A percentile compares a stretch with the other conserved stretches of the same genome.
Conservation (phyloP, 805 yeast genomes). For the Candida insectorum region DNA sequence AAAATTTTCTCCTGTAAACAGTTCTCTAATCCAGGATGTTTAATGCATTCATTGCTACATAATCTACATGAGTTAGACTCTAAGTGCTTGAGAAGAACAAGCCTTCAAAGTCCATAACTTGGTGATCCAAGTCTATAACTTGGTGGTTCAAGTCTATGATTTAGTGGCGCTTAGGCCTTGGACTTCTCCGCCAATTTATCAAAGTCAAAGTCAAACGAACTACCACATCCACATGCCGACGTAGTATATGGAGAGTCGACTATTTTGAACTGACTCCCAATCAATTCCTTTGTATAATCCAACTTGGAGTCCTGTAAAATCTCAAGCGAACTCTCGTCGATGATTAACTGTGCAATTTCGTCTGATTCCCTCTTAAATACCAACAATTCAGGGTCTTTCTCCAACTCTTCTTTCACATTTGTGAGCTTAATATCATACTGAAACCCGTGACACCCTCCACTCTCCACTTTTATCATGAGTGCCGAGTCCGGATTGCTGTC, state of each 20-base stretch:
- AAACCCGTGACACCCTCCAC: conserved; percentile 98
- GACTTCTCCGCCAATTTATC: conserved; percentile 34
- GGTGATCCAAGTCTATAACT: too few relatives aligned
- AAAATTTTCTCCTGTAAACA: too few relatives aligned
- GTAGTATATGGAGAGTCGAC: conserved; percentile 87
- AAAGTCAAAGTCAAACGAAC: conserved; percentile 46
- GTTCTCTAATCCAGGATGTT: too few relatives aligned
- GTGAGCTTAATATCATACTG: conserved; percentile 77
- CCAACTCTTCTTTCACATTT: conserved; percentile 34
- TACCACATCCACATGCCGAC: conserved; percentile 45
- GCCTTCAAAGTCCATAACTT: too few relatives aligned
- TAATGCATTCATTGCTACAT: too few relatives aligned
- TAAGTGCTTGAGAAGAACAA: too few relatives aligned
- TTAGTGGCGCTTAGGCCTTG: too few relatives aligned
- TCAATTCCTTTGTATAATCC: conserved; percentile 87
- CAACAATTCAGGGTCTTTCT: conserved; percentile 34
- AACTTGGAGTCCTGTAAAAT: conserved; percentile 81
- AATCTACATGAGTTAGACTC: too few relatives aligned
- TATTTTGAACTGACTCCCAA: conserved; percentile 90
- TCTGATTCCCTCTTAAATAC: conserved; percentile 62
- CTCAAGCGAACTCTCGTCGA: conserved; percentile 77
- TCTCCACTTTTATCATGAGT: conserved; percentile 73
- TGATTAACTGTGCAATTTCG: conserved; percentile 55
- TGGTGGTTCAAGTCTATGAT: too few relatives aligned
- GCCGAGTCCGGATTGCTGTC: conserved; percentile 63